phyloP scores from a whole-genome alignment of 768 basidiomycete genomes.

The Pleurotus tuoliensis region DNA sequence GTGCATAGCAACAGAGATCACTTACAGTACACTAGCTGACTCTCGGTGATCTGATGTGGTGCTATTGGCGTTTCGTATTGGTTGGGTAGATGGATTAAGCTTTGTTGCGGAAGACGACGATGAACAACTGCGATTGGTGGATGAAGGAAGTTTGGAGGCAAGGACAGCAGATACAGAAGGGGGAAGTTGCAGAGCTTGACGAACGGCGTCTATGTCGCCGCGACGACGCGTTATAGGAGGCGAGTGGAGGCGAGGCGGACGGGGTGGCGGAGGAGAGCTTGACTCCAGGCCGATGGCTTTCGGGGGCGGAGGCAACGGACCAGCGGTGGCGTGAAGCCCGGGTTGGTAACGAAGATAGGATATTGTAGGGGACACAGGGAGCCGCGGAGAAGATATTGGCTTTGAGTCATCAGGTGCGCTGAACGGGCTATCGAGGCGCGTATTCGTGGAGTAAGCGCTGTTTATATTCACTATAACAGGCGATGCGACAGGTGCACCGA shows the following conservation, averaged over 20 bases:
- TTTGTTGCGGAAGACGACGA: not conserved
- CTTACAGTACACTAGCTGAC: conserved; percentile 3
- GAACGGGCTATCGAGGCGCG: not conserved
- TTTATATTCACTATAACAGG: conserved; percentile 53
- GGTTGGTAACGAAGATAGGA: conserved; percentile 61
- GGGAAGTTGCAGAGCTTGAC: conserved; percentile 57
- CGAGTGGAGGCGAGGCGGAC: conserved; percentile 60
- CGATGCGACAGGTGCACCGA: conserved; percentile 56
- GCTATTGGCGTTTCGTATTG: conserved; percentile 1
- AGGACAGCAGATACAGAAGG: conserved; percentile 47
- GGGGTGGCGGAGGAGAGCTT: conserved; percentile 49
- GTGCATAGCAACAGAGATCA: conserved; percentile 7
- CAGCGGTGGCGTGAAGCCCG: conserved; percentile 67
- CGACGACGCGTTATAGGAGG: conserved; percentile 39
- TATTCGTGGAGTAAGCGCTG: not conserved
- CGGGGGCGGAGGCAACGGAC: conserved; percentile 70
- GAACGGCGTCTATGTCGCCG: conserved; percentile 53
- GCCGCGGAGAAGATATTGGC: not conserved
- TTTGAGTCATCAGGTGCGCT: not conserved
- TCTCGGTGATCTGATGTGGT: conserved; percentile 4
- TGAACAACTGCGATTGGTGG: not conserved
- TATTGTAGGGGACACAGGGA: conserved; percentile 23
- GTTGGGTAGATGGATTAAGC: not conserved
- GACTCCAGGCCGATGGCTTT: conserved; percentile 48
- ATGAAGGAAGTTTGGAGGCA: conserved; percentile 21